phyloP scores from a whole-genome alignment of 306 rosid genomes.

The Hippophae rhamnoides region DNA sequence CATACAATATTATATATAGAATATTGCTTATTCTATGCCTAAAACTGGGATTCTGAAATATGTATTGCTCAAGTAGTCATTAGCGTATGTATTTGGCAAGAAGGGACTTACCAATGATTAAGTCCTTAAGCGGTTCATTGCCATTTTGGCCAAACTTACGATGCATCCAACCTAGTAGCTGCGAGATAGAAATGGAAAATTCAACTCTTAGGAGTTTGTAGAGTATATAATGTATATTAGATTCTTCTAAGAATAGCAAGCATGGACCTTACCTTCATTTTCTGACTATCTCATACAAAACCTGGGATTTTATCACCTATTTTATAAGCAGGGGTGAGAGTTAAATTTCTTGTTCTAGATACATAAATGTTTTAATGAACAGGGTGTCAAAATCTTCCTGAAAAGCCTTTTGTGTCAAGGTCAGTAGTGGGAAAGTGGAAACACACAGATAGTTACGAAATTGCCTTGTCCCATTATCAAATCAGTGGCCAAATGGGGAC shows the following conservation, averaged over 20 bases:
- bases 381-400: slow-evolving; percentile 27
- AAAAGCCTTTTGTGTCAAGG: slow-evolving; percentile 19
- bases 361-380: slow-evolving; percentile 27
- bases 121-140: slow-evolving; percentile 58
- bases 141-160: slow-evolving; percentile 80
- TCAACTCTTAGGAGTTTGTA: slow-evolving; percentile 8
- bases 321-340: slow-evolving; percentile 26
- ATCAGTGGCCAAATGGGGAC: slow-evolving; percentile 32
- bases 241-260: background rate
- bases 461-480: slow-evolving; percentile 33
- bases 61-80: background rate
- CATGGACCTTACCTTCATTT: slow-evolving; percentile 57
- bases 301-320: slow-evolving; percentile 30
- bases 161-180: slow-evolving; percentile 98
- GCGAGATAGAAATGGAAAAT: slow-evolving; percentile 26
- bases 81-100: slow-evolving; percentile 2
- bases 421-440: slow-evolving; percentile 30
- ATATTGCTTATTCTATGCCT: no score
- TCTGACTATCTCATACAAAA: slow-evolving; percentile 27
- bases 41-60: no score
- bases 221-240: slow-evolving; percentile 1
- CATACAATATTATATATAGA: no score
- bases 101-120: slow-evolving; percentile 56
- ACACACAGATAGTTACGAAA: slow-evolving; percentile 64
- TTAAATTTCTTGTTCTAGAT: slow-evolving; percentile 17